Evolutionary conservation across 2,329 filamentous ascomycete species (phyloP), one percentile per base, ranked within the genome.

Genomic region (Paraphaeosphaeria minitans): DNA sequence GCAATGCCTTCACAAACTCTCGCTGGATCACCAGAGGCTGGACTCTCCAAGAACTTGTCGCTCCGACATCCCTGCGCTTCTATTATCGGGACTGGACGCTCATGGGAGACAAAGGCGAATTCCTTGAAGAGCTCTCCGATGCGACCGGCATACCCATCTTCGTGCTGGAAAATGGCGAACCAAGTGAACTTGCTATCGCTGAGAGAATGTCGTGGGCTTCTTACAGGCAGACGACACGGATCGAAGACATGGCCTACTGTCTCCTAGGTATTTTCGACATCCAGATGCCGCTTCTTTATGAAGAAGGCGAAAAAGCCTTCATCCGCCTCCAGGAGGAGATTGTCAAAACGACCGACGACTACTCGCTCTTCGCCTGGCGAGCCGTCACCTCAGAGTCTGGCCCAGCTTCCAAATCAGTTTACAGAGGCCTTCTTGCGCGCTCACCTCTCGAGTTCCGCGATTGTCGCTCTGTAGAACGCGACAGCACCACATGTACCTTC

Each of bases 201-300:
- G 61, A 71, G 39, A 59, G 70, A 12, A 72, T 72, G 67, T 68
- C 67, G 1, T 75, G 74, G 74, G 67, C 67, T 9, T 63, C 62
- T 16, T 45, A 59, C 19, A 67, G 74, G 13, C 29, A 68, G 19
- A 73, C 70, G 1, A 74, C 67, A 10, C 65, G 67, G 7, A 43
- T 65, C 3, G 72, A 74, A 53, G 72, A 74, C 51, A 59, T 57
- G 1, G 72, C 69, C n/a, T 74, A 74, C 33, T 69, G 64, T 29
- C 51, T 74, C 2, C 64, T 74, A 1, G 72, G 72, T 2, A 65
- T 75, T 10, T 75, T 75, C 58, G 70, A 70, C 46, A 70, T 73
- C 14, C 66, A 72, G 7, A 71, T 73, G 68, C 69, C 70, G 16
- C 45, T 72, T 3, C 57, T 73, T 0, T 73, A 73, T 43, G 70